These are phyloP conservation scores for Priceomyces melissophilus DNA, from an alignment of 805 yeast species.

Conservation along the genomic window DNA sequence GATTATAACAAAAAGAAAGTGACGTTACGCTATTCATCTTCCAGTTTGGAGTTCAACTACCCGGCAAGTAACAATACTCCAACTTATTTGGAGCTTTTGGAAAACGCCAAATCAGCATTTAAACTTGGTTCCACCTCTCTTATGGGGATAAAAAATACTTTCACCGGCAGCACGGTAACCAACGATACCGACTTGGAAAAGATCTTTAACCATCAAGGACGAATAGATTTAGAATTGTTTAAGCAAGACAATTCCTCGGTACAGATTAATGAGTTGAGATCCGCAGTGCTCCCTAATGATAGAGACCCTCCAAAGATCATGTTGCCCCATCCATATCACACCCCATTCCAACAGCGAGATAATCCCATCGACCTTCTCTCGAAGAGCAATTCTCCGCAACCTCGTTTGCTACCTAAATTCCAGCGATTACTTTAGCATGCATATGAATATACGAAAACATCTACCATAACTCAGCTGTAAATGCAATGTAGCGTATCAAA, in stretches of 20 bases:
- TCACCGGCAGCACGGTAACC: constrained; percentile 22
- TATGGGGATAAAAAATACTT: constrained; percentile 25
- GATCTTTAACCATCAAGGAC: constrained; percentile 27
- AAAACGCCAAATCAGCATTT: constrained; percentile 74
- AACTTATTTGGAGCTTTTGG: constrained; percentile 68
- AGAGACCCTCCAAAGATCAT: constrained; percentile 23
- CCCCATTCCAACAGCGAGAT: constrained; percentile 4
- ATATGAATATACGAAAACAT: too few species aligned
- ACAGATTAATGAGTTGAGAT: constrained; percentile 35
- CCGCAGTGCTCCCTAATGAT: constrained; percentile 23
- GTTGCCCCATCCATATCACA: constrained; percentile 32
- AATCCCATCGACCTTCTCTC: constrained; percentile 13
- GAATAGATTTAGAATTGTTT: constrained; percentile 36
- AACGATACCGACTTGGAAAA: constrained; percentile 38
- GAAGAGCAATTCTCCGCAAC: constrained; percentile 15
- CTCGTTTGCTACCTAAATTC: constrained; percentile 27
- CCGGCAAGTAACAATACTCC: constrained; percentile 71
- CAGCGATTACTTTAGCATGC: constrained; percentile 24
- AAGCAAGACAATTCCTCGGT: constrained; percentile 32
- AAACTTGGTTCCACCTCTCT: constrained; percentile 20
- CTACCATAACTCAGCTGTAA: too few species aligned
- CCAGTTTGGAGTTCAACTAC: constrained; percentile 61
- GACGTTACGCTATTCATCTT: constrained; percentile 48
- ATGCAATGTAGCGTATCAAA: too few species aligned
- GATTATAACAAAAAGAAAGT: constrained; percentile 24